Evolutionary conservation across 305 asterid genomes (phyloP).

Genomic region (Ajuga reptans): DNA sequence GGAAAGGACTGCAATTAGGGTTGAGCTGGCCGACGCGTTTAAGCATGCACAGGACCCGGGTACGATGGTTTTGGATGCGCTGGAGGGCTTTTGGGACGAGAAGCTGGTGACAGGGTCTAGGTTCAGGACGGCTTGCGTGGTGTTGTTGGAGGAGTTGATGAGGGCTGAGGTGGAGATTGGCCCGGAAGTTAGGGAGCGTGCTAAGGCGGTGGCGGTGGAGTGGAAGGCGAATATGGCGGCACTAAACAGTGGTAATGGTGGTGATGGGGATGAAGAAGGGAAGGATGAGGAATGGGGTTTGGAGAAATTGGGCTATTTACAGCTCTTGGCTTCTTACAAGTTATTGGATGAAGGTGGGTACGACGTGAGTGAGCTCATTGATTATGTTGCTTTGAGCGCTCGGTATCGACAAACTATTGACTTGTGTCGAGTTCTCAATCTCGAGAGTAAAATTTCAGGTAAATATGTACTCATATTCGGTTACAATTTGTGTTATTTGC

Average conservation of each 20-base stretch:
- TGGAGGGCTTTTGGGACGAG: slow-evolving; percentile 37
- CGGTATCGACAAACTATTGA: slow-evolving; percentile 41
- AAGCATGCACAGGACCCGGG: slow-evolving; percentile 48
- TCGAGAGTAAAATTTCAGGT: slow-evolving; percentile 46
- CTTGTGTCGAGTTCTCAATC: slow-evolving; percentile 40
- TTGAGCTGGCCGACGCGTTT: slow-evolving; percentile 47
- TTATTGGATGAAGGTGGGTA: slow-evolving; percentile 27
- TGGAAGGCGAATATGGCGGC: slow-evolving; percentile 37
- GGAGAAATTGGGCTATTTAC: slow-evolving; percentile 46
- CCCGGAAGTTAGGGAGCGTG: slow-evolving; percentile 35
- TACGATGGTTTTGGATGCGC: slow-evolving; percentile 40
- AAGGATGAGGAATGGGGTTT: slow-evolving; percentile 32
- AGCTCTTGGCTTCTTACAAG: slow-evolving; percentile 46
- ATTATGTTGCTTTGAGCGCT: slow-evolving; percentile 38
- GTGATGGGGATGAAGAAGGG: slow-evolving; percentile 31
- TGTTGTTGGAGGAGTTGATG: slow-evolving; percentile 52
- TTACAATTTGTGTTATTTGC: not conserved
- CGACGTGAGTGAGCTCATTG: slow-evolving; percentile 39
- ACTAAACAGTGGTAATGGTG: slow-evolving; percentile 14
- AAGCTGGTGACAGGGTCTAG: slow-evolving; percentile 7
- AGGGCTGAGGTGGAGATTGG: slow-evolving; percentile 37
- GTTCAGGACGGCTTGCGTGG: slow-evolving; percentile 38
- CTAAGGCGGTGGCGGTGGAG: slow-evolving; percentile 30
- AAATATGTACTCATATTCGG: not conserved
- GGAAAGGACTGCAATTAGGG: slow-evolving; percentile 43